Base-by-base conservation (phyloP, 2,329 filamentous ascomycete species). In the Aotearoamyces nothofagi region DNA sequence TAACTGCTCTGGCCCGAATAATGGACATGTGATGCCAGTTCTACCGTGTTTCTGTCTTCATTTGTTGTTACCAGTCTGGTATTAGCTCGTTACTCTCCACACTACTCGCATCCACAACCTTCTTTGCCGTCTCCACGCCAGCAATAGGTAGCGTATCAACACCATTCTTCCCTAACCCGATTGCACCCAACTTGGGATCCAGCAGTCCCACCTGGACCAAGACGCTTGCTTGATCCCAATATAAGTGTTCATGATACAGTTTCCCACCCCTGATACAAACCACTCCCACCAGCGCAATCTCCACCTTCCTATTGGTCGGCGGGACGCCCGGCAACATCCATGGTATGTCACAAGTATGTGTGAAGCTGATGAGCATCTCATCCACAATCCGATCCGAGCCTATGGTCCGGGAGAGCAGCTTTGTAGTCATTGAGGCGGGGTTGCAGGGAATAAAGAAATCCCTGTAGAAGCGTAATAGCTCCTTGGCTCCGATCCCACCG, bases 221-320 rank as follows among this genome's bases (percentile, higher is more conserved):
- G 6, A 68, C 67, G 0, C 66, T 76, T 0, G 60, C 69, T 42
- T 78, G 72, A 32, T 79, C 74, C 74, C 74, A 79, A 7, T 63
- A 59, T 9, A 79, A 71, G 36, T 78, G 72, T 41, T 79, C 74
- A 32, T 77, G 69, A 33, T 67, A 73, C 1, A 79, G 47, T 2
- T 67, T 58, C 30, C 76, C 71, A 1, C 72, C 74, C 0, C 72
- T 58, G 27, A 79, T 57, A 17, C 69, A 69, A 0, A 78, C 70
- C 2, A 79, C 58, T 2, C 63, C 63, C 1, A 33, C 17, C 26
- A 78, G 62, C 0, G 72, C 66, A 8, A 79, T 57, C 22, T 66
- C 57, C 8, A 74, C 57, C 4, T 56, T 52, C 27, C 55, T 56
- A 17, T 57, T 52, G 0, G 71, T 77, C 0, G 69, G 60, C 3